Evolutionary conservation across 2,329 filamentous ascomycete species (phyloP).

Genomic region (Pseudogymnoascus sp.): DNA sequence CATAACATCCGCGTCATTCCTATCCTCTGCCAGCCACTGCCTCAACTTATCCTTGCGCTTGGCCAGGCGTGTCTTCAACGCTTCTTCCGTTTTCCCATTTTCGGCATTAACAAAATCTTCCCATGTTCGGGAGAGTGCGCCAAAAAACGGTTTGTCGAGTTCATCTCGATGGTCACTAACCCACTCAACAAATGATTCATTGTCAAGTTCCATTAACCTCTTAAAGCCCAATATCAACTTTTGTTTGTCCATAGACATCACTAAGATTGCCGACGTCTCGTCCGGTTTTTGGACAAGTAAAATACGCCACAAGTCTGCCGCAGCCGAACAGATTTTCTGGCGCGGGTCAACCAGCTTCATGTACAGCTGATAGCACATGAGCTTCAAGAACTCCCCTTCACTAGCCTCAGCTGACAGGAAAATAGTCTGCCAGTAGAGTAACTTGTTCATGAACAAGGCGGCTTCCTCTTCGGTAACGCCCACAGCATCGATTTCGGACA

Average conservation of each 20-base stretch:
- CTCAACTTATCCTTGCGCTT: slow-evolving; percentile 77
- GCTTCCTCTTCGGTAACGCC: slow-evolving; percentile 53
- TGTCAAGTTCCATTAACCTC: slow-evolving; percentile 78
- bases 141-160: slow-evolving; percentile 75
- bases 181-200: slow-evolving; percentile 81
- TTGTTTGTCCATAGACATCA: slow-evolving; percentile 60
- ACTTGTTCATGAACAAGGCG: slow-evolving; percentile 67
- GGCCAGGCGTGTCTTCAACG: slow-evolving; percentile 57
- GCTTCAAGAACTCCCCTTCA: slow-evolving; percentile 72
- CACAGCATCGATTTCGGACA: slow-evolving; percentile 73
- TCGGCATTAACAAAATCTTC: slow-evolving; percentile 78
- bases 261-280: slow-evolving; percentile 67
- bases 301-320: slow-evolving; percentile 82
- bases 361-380: slow-evolving; percentile 91
- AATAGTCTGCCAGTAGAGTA: slow-evolving; percentile 93
- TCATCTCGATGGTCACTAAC: slow-evolving; percentile 72
- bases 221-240: slow-evolving; percentile 70
- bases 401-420: slow-evolving; percentile 69
- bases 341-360: slow-evolving; percentile 70
- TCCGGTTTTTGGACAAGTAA: slow-evolving; percentile 87
- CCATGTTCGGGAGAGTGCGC: slow-evolving; percentile 73
- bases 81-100: slow-evolving; percentile 72
- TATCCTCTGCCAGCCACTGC: slow-evolving; percentile 66
- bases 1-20: slow-evolving; percentile 61
- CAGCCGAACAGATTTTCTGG: slow-evolving; percentile 59